Conservation (phyloP, 1,284 basidiomycete species). For the Sporisorium scitamineum region DNA sequence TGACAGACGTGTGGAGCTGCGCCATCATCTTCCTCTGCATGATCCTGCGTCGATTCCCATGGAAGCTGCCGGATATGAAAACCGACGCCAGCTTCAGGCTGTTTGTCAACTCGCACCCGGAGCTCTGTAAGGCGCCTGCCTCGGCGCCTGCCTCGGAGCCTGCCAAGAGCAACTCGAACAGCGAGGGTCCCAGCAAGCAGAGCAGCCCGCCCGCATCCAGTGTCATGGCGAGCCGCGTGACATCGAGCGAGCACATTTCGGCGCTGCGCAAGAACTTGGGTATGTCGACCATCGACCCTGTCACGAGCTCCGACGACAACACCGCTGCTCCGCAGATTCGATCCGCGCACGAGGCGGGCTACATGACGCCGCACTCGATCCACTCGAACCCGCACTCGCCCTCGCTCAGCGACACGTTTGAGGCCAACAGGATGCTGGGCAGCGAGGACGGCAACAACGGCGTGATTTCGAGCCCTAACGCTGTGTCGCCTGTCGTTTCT, state of each 20-base stretch:
- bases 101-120: conserved; percentile 91
- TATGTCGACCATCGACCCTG: conserved; percentile 31
- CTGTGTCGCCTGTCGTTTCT: conserved; percentile 40
- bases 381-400: conserved; percentile 52
- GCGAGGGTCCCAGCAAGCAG: conserved; percentile 32
- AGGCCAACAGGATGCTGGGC: conserved; percentile 22
- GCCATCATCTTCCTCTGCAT: conserved; percentile 99
- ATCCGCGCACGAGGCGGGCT: conserved; percentile 62
- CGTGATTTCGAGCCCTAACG: conserved; percentile 21
- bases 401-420: conserved; percentile 33
- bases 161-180: conserved; percentile 8
- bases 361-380: conserved; percentile 58
- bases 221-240: conserved; percentile 44
- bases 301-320: conserved; percentile 27
- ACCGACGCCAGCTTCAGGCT: conserved; percentile 89
- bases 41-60: conserved; percentile 95
- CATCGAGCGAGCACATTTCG: conserved; percentile 40
- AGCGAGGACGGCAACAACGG: conserved; percentile 18
- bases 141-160: conserved; percentile 34
- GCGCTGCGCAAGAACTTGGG: conserved; percentile 36
- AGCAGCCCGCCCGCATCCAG: conserved; percentile 36
- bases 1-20: conserved; percentile 98
- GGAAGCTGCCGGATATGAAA: conserved; percentile 97
- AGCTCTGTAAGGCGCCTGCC: conserved; percentile 73
- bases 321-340: conserved; percentile 46